Percentiles rank a stretch among this genome's conserved stretches.
Evolutionary conservation across 2,329 filamentous ascomycete genomes (phyloP).

Genomic region (Alternaria angustiovoidea): DNA sequence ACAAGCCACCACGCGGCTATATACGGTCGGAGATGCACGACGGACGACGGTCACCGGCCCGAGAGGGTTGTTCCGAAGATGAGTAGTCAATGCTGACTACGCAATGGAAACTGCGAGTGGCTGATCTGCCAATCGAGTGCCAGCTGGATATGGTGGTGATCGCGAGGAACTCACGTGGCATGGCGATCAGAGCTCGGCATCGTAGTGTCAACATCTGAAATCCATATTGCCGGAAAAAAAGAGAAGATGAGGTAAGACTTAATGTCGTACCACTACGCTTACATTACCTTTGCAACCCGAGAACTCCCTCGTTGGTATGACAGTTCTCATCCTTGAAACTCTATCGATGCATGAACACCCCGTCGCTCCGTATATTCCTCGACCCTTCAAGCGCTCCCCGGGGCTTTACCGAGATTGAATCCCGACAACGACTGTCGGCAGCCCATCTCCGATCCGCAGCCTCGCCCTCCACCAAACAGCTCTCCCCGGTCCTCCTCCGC

Average conservation of each 20-base stretch:
- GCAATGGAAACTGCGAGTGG: background rate
- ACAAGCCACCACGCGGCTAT: background rate
- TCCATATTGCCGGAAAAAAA: background rate
- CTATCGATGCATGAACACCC: conserved; percentile 1
- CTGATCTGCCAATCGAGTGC: background rate
- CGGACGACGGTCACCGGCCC: background rate
- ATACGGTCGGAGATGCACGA: conserved; percentile 3
- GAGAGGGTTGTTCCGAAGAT: conserved; percentile 2
- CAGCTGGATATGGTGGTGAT: background rate
- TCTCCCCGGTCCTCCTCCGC: conserved; percentile 4
- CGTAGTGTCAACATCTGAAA: background rate
- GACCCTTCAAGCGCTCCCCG: background rate
- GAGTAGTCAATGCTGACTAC: background rate
- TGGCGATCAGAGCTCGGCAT: background rate
- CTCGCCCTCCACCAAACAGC: background rate
- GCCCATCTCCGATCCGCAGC: background rate
- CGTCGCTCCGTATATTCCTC: background rate
- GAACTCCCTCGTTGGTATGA: background rate
- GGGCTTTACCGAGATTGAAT: background rate
- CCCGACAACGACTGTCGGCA: background rate
- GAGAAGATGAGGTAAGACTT: background rate
- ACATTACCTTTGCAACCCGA: background rate
- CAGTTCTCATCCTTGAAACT: background rate
- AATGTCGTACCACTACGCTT: background rate
- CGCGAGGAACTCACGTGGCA: background rate